Evolutionary conservation across 2,329 filamentous ascomycete genomes (phyloP).

Genomic region (Raffaelea albimanens): DNA sequence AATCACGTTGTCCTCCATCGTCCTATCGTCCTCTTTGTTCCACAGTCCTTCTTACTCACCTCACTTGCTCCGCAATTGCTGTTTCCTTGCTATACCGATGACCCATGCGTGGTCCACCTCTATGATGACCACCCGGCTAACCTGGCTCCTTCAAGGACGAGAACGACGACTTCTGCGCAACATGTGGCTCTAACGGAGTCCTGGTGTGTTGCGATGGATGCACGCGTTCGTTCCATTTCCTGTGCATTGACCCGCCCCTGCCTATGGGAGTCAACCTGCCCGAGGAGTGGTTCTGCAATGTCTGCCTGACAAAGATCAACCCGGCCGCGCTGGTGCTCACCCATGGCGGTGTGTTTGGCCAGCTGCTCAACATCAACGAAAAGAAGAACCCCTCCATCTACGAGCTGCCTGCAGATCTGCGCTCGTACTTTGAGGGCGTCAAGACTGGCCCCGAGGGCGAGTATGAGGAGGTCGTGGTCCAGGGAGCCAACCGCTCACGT

Average conservation of each 20-base stretch:
- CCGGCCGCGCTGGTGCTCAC: constrained; percentile 31
- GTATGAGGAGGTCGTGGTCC: constrained; percentile 58
- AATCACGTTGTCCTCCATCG: no score
- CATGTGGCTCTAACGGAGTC: constrained; percentile 74
- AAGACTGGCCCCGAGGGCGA: constrained; percentile 66
- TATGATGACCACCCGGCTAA: no score
- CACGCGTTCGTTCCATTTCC: constrained; percentile 79
- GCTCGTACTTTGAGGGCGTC: constrained; percentile 72
- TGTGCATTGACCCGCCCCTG: constrained; percentile 75
- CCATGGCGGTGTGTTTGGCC: constrained; percentile 49
- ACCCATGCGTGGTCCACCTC: background rate
- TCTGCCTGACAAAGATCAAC: constrained; percentile 47
- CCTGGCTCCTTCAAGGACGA: constrained; percentile 39
- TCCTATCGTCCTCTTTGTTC: background rate
- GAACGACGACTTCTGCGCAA: constrained; percentile 83
- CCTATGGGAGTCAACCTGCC: constrained; percentile 52
- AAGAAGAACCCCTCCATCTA: constrained; percentile 64
- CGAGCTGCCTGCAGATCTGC: constrained; percentile 58
- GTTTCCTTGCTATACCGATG: no score
- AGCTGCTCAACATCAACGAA: constrained; percentile 55
- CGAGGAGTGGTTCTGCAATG: constrained; percentile 79
- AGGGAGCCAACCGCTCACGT: constrained; percentile 11
- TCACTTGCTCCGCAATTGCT: background rate
- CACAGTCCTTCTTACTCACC: background rate
- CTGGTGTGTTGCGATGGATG: constrained; percentile 93